Evolutionary conservation across 2,329 filamentous ascomycete species (phyloP).

Genomic region (Lecanicillium sp.): DNA sequence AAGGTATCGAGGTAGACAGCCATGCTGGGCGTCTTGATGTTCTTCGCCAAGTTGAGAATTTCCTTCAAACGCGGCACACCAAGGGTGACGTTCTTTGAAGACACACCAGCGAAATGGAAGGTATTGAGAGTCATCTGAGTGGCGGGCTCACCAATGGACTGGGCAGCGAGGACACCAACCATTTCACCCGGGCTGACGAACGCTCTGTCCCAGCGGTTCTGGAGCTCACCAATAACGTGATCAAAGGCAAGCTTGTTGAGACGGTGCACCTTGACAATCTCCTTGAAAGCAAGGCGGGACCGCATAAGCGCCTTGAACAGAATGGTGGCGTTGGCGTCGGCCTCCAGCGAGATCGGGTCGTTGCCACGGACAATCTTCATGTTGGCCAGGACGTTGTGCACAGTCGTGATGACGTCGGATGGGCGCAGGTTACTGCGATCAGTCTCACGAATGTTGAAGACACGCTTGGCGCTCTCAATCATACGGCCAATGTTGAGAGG

Average conservation of each 20-base stretch:
- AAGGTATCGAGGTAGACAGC: constrained; percentile 71
- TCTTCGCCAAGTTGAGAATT: constrained; percentile 94
- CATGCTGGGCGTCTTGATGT: constrained; percentile 99
- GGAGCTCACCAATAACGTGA: constrained; percentile 84
- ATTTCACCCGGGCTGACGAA: constrained; percentile 93
- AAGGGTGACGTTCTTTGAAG: constrained; percentile 98
- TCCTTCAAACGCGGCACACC: constrained; percentile 99
- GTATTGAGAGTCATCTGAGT: constrained; percentile 99
- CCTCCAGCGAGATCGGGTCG: constrained; percentile 77
- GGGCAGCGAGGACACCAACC: constrained; percentile 95
- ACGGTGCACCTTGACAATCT: constrained; percentile 77
- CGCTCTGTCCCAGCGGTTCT: constrained; percentile 79
- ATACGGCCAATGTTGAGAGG: constrained; percentile 89
- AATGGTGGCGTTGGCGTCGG: constrained; percentile 80
- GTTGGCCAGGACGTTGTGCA: constrained; percentile 67
- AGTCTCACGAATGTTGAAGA: constrained; percentile 83
- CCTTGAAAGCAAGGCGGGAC: constrained; percentile 86
- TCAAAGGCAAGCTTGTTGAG: constrained; percentile 89
- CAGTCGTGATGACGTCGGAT: constrained; percentile 74
- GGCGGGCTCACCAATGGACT: constrained; percentile 97
- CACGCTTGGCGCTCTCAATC: constrained; percentile 81
- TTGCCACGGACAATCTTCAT: constrained; percentile 81
- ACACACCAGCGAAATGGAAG: constrained; percentile 99
- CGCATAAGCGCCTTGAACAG: constrained; percentile 90
- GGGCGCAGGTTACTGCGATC: constrained; percentile 87